These are phyloP conservation scores for Salix udensis DNA, from an alignment of 345 rosid species.

Conservation along the genomic window DNA sequence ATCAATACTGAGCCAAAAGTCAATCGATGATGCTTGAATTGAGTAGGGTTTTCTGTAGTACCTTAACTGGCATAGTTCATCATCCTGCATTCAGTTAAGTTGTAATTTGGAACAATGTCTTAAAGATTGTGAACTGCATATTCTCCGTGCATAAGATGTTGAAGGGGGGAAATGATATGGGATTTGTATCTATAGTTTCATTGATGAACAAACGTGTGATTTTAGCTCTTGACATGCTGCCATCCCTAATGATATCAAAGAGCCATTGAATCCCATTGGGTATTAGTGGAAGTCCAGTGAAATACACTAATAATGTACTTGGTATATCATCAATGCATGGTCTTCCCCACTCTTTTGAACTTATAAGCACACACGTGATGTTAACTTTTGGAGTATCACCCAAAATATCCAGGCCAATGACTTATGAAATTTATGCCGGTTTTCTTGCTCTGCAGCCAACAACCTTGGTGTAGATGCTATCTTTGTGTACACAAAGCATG, in stretches of 20 bases:
- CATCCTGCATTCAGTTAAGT: background rate
- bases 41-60: background rate
- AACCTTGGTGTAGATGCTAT: slow-evolving; percentile 62
- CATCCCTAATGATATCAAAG: background rate
- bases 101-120: background rate
- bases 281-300: background rate
- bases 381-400: background rate
- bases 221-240: background rate
- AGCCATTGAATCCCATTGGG: background rate
- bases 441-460: slow-evolving; percentile 40
- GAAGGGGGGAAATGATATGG: background rate
- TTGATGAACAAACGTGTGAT: background rate
- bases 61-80: background rate
- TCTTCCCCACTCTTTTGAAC: background rate
- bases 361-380: background rate
- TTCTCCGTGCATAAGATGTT: background rate
- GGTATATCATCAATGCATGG: background rate
- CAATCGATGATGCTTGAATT: background rate
- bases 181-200: background rate
- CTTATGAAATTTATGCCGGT: background rate
- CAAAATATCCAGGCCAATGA: background rate
- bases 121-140: background rate
- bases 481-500: slow-evolving; percentile 64
- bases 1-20: background rate
- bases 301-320: background rate